Percentiles rank a stretch among this genome's conserved stretches.
phyloP scores from a whole-genome alignment of 306 rosid genomes.

The Trifolium fragiferum region DNA sequence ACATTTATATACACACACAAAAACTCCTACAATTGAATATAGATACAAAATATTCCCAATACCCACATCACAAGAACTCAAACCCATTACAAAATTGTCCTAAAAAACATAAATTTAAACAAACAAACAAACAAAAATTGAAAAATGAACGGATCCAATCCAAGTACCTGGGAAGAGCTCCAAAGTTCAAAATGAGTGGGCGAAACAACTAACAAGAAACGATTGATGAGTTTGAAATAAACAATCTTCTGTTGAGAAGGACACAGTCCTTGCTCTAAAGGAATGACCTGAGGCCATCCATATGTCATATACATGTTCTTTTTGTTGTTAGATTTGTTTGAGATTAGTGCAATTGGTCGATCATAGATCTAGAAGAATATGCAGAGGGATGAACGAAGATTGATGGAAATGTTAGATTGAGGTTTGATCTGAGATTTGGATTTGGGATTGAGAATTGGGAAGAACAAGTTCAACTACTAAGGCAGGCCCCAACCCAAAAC shows the following conservation, averaged over 20 bases:
- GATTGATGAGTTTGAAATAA: slow-evolving; percentile 78
- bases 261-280: slow-evolving; percentile 67
- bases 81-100: slow-evolving; percentile 19
- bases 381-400: slow-evolving; percentile 13
- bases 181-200: slow-evolving; percentile 90
- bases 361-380: slow-evolving; percentile 54
- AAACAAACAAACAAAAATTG: not conserved
- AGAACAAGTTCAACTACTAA: slow-evolving; percentile 41
- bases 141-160: not conserved
- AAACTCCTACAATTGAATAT: slow-evolving; percentile 23
- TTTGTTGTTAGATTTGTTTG: slow-evolving; percentile 43
- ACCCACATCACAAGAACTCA: slow-evolving; percentile 16
- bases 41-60: slow-evolving; percentile 4
- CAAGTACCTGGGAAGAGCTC: slow-evolving; percentile 86
- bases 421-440: slow-evolving; percentile 48
- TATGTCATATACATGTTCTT: slow-evolving; percentile 94
- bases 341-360: slow-evolving; percentile 23
- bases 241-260: slow-evolving; percentile 77
- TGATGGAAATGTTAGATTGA: slow-evolving; percentile 30
- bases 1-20: not conserved
- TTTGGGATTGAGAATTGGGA: slow-evolving; percentile 37
- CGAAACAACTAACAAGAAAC: slow-evolving; percentile 71
- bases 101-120: not conserved
- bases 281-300: slow-evolving; percentile 99
- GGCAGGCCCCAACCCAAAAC: slow-evolving; percentile 37